Conservation (phyloP, 2,329 filamentous ascomycete genomes). For the Alternaria longipes region DNA sequence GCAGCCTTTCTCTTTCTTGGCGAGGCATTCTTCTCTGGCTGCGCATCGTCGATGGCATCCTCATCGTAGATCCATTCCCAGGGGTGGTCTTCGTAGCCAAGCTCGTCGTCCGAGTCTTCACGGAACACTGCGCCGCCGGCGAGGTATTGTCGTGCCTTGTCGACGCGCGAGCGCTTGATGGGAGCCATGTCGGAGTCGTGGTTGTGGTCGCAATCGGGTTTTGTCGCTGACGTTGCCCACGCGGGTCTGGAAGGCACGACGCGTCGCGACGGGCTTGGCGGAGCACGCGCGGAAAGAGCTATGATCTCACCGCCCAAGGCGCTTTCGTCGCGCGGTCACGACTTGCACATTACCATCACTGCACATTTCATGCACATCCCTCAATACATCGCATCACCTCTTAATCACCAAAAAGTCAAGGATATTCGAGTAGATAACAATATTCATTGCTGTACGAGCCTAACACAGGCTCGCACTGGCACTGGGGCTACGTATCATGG, state of each 20-base stretch:
- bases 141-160: slow-evolving; percentile 61
- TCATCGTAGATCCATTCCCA: slow-evolving; percentile 67
- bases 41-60: slow-evolving; percentile 28
- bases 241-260: slow-evolving; percentile 27
- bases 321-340: slow-evolving; percentile 5
- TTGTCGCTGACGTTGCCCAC: slow-evolving; percentile 37
- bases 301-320: slow-evolving; percentile 27
- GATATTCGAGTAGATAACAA: slow-evolving; percentile 15
- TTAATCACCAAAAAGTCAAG: slow-evolving; percentile 4
- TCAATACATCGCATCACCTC: background rate
- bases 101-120: slow-evolving; percentile 89
- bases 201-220: slow-evolving; percentile 28
- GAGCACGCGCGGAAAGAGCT: slow-evolving; percentile 28
- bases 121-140: slow-evolving; percentile 70
- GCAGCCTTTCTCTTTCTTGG: slow-evolving; percentile 47
- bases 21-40: slow-evolving; percentile 34
- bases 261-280: slow-evolving; percentile 46
- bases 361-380: background rate
- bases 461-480: slow-evolving; percentile 42
- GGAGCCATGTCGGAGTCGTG: slow-evolving; percentile 51
- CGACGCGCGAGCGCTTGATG: slow-evolving; percentile 52
- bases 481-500: slow-evolving; percentile 29
- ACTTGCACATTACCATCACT: background rate
- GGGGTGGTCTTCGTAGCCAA: slow-evolving; percentile 63
- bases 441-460: slow-evolving; percentile 33